Evolutionary conservation across 495 filamentous ascomycete genomes (phyloP).

Genomic region (Penicillium waksmanii): DNA sequence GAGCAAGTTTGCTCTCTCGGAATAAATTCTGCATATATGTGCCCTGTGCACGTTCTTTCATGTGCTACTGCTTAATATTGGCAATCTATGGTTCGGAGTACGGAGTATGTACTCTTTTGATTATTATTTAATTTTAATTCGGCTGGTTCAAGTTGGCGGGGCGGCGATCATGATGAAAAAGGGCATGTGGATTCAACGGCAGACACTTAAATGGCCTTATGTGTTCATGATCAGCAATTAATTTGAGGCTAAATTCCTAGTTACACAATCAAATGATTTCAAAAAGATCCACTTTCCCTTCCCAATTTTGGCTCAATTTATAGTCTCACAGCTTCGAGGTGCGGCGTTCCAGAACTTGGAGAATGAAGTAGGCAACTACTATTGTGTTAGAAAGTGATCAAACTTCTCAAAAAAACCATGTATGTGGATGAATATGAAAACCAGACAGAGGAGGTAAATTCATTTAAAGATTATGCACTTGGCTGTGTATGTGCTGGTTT

Average conservation of each 20-base stretch:
- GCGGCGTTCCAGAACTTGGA: slow-evolving; percentile 38
- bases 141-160: background rate
- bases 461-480: slow-evolving; percentile 22
- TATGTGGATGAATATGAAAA: background rate
- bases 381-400: slow-evolving; percentile 21
- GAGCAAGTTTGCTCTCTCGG: slow-evolving; percentile 36
- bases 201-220: background rate
- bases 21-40: background rate
- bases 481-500: slow-evolving; percentile 9
- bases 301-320: background rate
- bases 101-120: background rate
- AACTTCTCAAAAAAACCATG: background rate
- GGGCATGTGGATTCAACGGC: background rate
- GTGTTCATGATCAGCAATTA: slow-evolving; percentile 3
- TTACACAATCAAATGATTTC: slow-evolving; percentile 4
- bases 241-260: slow-evolving; percentile 6
- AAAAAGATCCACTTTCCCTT: background rate
- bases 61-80: background rate
- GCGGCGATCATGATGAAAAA: background rate
- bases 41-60: background rate
- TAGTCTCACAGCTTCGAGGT: slow-evolving; percentile 35
- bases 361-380: slow-evolving; percentile 42
- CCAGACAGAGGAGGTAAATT: slow-evolving; percentile 15
- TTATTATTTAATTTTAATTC: slow-evolving; percentile 3
- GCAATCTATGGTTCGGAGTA: background rate